Evolutionary conservation across 257 asterid species (phyloP).

Genomic region (Primulina tabacum): DNA sequence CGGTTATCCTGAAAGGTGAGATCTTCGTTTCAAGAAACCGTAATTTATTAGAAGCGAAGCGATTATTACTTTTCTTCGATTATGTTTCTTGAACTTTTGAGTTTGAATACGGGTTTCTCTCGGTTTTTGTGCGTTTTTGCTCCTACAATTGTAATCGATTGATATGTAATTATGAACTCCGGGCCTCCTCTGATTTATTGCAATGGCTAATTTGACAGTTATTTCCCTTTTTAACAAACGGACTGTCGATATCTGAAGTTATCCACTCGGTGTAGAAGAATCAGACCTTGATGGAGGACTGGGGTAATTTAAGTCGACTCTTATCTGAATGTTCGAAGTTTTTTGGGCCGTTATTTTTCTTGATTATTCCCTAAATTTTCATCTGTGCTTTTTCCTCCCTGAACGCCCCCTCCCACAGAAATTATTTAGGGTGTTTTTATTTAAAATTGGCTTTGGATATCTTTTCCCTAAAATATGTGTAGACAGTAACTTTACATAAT

Average conservation of each 20-base stretch:
- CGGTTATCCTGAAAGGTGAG: conserved; percentile 22
- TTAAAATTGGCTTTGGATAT: too few species aligned
- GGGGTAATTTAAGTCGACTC: conserved; percentile 48
- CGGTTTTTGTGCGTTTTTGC: not conserved
- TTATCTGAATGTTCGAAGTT: not conserved
- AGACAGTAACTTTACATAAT: too few species aligned
- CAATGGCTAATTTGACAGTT: too few species aligned
- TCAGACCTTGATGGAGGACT: conserved; percentile 60
- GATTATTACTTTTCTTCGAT: not conserved
- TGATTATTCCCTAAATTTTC: not conserved
- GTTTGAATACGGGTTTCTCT: not conserved
- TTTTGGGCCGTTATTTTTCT: not conserved
- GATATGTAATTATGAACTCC: not conserved
- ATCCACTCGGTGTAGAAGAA: conserved; percentile 24
- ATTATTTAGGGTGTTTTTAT: too few species aligned
- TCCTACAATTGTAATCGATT: not conserved
- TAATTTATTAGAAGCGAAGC: not conserved
- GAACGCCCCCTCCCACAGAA: too few species aligned
- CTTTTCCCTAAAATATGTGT: too few species aligned
- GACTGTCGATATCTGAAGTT: conserved; percentile 23
- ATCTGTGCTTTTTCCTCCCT: not conserved
- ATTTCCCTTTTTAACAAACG: conserved; percentile 15
- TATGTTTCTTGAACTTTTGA: not conserved
- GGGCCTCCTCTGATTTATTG: not conserved
- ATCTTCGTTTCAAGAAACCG: conserved; percentile 12